These are phyloP conservation scores for Thermothelomyces thermophilus DNA, from an alignment of 2,329 filamentous ascomycete genomes.

Conservation along the genomic window DNA sequence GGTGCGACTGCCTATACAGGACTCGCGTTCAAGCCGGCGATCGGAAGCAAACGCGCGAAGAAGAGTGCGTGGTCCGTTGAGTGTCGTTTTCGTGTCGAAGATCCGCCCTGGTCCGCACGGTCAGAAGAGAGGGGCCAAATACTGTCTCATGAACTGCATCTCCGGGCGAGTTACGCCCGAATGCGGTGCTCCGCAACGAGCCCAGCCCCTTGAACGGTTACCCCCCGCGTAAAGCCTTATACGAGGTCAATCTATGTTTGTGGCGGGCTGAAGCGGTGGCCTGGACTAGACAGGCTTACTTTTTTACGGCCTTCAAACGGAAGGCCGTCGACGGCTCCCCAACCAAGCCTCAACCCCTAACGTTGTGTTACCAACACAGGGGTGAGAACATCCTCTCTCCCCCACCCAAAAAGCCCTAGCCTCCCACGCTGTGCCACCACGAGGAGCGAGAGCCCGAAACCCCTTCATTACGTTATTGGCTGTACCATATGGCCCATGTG, in stretches of 20 bases:
- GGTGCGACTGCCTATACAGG: too few species aligned
- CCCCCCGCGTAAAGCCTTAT: not conserved
- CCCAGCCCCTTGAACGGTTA: not conserved
- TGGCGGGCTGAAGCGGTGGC: slow-evolving; percentile 4
- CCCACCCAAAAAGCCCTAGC: not conserved
- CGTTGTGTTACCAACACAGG: too few species aligned
- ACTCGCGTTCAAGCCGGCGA: too few species aligned
- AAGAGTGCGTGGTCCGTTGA: not conserved
- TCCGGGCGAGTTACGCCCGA: slow-evolving; percentile 2
- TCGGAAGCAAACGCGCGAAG: too few species aligned
- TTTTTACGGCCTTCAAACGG: not conserved
- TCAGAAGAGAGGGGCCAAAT: not conserved
- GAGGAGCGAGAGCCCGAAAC: slow-evolving; percentile 1
- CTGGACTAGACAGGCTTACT: not conserved
- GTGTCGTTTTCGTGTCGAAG: not conserved
- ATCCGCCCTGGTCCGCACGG: too few species aligned
- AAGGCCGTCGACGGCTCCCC: not conserved
- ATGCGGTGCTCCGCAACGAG: not conserved
- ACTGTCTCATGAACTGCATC: not conserved
- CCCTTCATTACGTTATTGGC: not conserved
- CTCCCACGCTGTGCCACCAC: slow-evolving; percentile 3
- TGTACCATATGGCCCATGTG: slow-evolving; percentile 2
- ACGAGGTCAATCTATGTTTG: not conserved
- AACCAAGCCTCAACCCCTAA: too few species aligned
- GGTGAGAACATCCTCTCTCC: too few species aligned